Base-by-base conservation (phyloP, 305 asterid genomes). In the Rubia balearica region DNA sequence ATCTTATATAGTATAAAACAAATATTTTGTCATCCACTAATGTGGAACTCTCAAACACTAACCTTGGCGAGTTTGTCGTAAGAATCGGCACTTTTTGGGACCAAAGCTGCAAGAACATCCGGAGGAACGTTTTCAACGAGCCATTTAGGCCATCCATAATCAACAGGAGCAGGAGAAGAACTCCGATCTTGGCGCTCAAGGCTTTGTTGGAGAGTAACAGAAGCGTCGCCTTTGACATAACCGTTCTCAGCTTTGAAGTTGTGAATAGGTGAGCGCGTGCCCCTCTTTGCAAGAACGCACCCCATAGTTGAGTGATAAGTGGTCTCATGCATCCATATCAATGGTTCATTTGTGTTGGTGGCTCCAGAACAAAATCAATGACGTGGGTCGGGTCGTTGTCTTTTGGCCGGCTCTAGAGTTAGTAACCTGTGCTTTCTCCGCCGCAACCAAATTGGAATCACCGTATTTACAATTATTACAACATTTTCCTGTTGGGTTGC, bases 81-180 rank as follows among this genome's bases (percentile, higher is more conserved):
- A 3, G 96, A 87, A 80, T 89, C 97, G 27, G 96, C 97, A 73
- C 69, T 87, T 64, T 76, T 86, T 5, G 90, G 83, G 43, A 82
- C 77, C 70, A 89, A 81, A 19, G 87, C 87, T 67, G 81, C 82
- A 73, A 91, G 74, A 71, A 72, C 85, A 66, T 85, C 85, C 16
- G n/a, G 56, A 0, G 83, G 80, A 55, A 91, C 81, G 67, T 87
- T 86, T 43, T 84, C 88, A 42, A 86, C 73, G 9, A 91, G 91
- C 97, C 97, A 91, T 42, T 73, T 77, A 2, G 97, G 97, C 97
- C 96, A 89, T 49, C 96, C 95, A 57, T 21, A 43, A 43, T 83
- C 95, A 66, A 83, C 90, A 14, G 76, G 65, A 79, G 82, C 77
- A 81, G 83, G 76, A 24, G 27, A 24, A 78, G 77, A 40, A 17